Evolutionary conservation across 176 grass and related monocot species (phyloP).

Genomic region (Miscanthus lutarioriparius): DNA sequence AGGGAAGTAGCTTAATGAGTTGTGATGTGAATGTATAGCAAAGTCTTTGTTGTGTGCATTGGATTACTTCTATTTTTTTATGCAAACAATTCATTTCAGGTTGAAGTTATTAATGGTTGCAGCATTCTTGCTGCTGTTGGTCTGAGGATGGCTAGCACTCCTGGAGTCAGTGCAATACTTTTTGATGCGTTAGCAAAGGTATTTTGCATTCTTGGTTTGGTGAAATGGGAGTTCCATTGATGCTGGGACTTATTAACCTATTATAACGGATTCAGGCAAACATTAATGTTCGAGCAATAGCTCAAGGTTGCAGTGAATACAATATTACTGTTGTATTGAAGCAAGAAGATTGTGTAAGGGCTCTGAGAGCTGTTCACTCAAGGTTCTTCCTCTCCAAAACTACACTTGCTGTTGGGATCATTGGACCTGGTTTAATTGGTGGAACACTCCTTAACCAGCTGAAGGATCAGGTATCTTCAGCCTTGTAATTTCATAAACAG

Average conservation of each 20-base stretch:
- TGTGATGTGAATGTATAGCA: background rate
- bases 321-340: conserved; percentile 98
- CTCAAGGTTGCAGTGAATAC: conserved; percentile 98
- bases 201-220: conserved; percentile 9
- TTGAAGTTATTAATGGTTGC: conserved; percentile 86
- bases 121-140: conserved; percentile 98
- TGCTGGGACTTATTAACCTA: conserved; percentile 18
- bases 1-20: background rate
- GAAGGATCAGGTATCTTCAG: conserved; percentile 77
- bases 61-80: background rate
- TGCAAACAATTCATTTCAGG: conserved; percentile 53
- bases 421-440: conserved; percentile 95
- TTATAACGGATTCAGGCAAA: conserved; percentile 66
- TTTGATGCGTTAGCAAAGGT: conserved; percentile 99
- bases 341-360: conserved; percentile 95
- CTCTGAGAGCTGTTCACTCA: conserved; percentile 80
- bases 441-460: conserved; percentile 89
- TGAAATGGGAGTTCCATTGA: conserved; percentile 27
- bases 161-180: conserved; percentile 96
- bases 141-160: conserved; percentile 94
- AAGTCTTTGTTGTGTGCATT: conserved; percentile 4
- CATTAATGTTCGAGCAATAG: conserved; percentile 97
- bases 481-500: conserved; percentile 5
- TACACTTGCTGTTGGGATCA: conserved; percentile 82
- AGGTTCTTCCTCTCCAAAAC: conserved; percentile 96